These are phyloP conservation scores for Acanthamoeba royreba DNA, from an alignment of 208 protist species.

Conservation along the genomic window DNA sequence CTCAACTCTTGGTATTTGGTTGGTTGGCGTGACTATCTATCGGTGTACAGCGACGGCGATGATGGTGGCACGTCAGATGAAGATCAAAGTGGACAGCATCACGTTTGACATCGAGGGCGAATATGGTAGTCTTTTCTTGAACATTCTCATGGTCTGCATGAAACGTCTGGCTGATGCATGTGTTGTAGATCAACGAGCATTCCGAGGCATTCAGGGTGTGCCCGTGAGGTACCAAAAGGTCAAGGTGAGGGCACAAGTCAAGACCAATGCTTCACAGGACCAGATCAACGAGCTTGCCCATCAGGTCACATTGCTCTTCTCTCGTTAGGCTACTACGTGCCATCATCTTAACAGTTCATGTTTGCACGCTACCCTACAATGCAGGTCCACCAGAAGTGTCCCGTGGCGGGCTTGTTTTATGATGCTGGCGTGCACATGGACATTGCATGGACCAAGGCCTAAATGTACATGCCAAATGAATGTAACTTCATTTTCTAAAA, in stretches of 20 bases:
- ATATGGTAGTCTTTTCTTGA: too few species aligned
- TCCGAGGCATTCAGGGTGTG: not conserved
- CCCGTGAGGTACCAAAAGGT: not conserved
- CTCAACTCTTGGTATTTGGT: not conserved
- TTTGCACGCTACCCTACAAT: not conserved
- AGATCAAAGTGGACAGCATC: not conserved
- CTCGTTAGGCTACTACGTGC: not conserved
- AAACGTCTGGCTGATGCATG: not conserved
- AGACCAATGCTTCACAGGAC: not conserved
- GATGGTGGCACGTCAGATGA: not conserved
- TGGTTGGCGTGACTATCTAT: too few species aligned
- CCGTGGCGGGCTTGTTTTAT: not conserved
- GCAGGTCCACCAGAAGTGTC: conserved; percentile 1
- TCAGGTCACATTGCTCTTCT: not conserved
- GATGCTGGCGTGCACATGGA: not conserved
- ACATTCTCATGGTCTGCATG: too few species aligned
- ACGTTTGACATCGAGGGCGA: not conserved
- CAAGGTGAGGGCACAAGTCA: not conserved
- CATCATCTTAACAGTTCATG: not conserved
- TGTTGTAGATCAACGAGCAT: not conserved
- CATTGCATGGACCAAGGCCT: not conserved
- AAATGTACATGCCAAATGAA: too few species aligned
- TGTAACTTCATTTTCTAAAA: too few species aligned
- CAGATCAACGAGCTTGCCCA: not conserved
- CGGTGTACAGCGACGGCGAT: not conserved